Percentiles rank a stretch among this genome's conserved stretches.
These are phyloP conservation scores for Blastobotrys peoriensis DNA, from an alignment of 805 yeast genomes.

Conservation along the genomic window DNA sequence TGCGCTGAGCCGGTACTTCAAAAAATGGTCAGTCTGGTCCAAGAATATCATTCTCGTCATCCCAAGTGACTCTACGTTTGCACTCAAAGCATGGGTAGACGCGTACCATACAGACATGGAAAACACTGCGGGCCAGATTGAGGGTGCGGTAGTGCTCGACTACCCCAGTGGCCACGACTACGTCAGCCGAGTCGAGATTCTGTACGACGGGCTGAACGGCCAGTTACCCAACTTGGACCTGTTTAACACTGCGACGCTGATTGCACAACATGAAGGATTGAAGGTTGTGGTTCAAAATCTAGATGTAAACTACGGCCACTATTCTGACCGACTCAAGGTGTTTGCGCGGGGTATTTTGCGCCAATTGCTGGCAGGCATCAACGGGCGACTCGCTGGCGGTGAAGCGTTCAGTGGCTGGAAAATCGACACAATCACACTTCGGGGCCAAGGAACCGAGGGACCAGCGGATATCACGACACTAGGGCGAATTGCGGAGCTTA, in stretches of 20 bases:
- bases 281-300: conserved; percentile 57
- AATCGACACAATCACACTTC: conserved; percentile 79
- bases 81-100: conserved; percentile 84
- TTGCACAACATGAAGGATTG: conserved; percentile 72
- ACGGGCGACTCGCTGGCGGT: conserved; percentile 53
- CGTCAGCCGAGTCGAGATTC: conserved; percentile 66
- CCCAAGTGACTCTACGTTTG: conserved; percentile 61
- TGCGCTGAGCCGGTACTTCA: conserved; percentile 72
- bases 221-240: conserved; percentile 92
- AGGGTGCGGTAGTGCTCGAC: conserved; percentile 82
- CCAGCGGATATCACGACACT: conserved; percentile 78
- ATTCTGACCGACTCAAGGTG: conserved; percentile 47
- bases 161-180: conserved; percentile 58
- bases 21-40: conserved; percentile 89
- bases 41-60: conserved; percentile 85
- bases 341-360: conserved; percentile 60
- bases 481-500: conserved; percentile 84
- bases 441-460: conserved; percentile 57
- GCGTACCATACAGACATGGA: conserved; percentile 85
- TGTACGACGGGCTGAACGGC: conserved; percentile 87
- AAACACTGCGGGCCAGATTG: conserved; percentile 88
- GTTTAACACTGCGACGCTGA: conserved; percentile 69
- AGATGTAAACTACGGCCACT: conserved; percentile 26
- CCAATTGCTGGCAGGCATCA: conserved; percentile 65
- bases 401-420: conserved; percentile 97